Base-by-base conservation (phyloP, 1,139 yeast genomes). In the Pneumocystis jirovecii region DNA sequence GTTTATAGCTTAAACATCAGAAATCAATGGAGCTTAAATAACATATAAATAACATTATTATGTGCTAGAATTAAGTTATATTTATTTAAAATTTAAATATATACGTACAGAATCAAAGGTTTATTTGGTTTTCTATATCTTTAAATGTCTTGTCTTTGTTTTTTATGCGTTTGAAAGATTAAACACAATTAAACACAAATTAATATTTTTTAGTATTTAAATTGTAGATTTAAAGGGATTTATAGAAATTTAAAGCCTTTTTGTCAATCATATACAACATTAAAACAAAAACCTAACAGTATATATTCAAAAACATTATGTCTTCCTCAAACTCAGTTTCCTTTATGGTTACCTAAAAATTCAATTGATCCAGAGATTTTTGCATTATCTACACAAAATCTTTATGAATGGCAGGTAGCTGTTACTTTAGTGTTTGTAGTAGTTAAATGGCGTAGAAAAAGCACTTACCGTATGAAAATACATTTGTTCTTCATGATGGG, bases 401-500 rank as follows among this genome's bases (percentile, higher is more conserved):
- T 50, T 3, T 50, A 50, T 12, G 34, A 50, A 29, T 50, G 57
- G 57, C 57, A 50, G 56, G 56, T 44, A 44, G 34, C 5, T 31
- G 5, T 31, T 42, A 42, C 6, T 42, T 42, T 42, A 31, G 34
- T 42, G 17, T 15, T 17, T 5, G 17, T 17, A 42, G 5, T 31
- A 31, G 34, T 31, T 31, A 31, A 31, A 31, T 31, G 34, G 5
- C 34, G 7, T 44, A 44, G 34, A 25, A 50, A 50, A 25, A 12
- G 10, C 31, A 50, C 25, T 25, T 50, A 6, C 34, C 34, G 2
- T 17, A 3, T 5, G 63, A 64, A 50, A 63, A 65, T 62, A 45
- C 78, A n/a, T 89, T 89, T 70, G 80, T 87, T 0, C 77, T 93
- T 3, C 97, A 91, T 70, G 99, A 93, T 76, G 99, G 99, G 0